Evolutionary conservation across 108 stramenopile genomes (phyloP).

Genomic region (Nannochloropsis oceanica): DNA sequence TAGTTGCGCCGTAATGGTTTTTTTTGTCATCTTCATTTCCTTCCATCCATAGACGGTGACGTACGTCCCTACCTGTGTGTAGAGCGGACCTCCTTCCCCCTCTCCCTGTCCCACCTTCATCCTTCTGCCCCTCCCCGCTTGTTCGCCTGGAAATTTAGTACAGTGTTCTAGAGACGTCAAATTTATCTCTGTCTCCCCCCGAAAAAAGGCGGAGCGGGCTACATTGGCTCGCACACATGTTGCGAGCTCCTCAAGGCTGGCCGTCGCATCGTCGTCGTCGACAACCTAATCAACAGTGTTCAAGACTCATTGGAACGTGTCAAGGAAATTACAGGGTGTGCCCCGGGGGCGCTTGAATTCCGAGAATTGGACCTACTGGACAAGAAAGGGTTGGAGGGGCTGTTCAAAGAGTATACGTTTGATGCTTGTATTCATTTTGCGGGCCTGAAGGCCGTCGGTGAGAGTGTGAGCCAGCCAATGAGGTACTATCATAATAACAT

Average conservation of each 20-base stretch:
- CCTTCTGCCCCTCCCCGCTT: not conserved
- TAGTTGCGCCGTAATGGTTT: not conserved
- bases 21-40: too few species aligned
- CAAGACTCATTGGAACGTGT: constrained; percentile 75
- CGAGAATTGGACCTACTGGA: constrained; percentile 35
- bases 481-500: constrained; percentile 91
- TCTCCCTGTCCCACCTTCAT: not conserved
- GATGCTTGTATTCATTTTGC: constrained; percentile 93
- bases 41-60: not conserved
- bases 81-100: not conserved
- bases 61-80: not conserved
- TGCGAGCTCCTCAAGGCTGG: constrained; percentile 71
- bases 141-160: not conserved
- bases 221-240: constrained; percentile 96
- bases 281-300: constrained; percentile 77
- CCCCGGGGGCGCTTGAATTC: constrained; percentile 32
- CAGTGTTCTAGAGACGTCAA: not conserved
- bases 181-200: constrained; percentile 33
- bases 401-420: constrained; percentile 51
- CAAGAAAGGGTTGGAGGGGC: not conserved
- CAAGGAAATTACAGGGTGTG: constrained; percentile 43
- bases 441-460: constrained; percentile 94
- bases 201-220: constrained; percentile 73
- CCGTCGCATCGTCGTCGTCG: constrained; percentile 65
- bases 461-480: constrained; percentile 74